Percentiles rank a stretch among this genome's conserved stretches.
Conservation (phyloP, 495 filamentous ascomycete genomes). For the Neurospora sp. region DNA sequence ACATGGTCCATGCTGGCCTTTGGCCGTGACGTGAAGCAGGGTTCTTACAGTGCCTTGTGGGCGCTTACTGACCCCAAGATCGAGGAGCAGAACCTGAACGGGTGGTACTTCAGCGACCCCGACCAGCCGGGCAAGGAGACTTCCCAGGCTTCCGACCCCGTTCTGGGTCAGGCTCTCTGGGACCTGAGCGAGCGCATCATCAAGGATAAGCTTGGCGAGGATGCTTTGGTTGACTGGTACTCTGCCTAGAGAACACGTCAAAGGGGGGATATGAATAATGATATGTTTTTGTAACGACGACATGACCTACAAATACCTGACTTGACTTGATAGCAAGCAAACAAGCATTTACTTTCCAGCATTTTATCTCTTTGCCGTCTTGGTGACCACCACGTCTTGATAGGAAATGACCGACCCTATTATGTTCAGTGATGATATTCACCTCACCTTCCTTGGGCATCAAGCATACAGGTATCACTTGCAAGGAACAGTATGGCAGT, state of each 20-base stretch:
- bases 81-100: constrained; percentile 32
- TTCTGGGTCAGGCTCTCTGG: constrained; percentile 33
- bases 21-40: constrained; percentile 31
- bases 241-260: neutral
- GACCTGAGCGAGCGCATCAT: constrained; percentile 31
- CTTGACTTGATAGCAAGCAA: neutral
- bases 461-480: neutral
- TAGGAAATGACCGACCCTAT: neutral
- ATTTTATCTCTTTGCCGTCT: neutral
- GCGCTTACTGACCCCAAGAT: constrained; percentile 32
- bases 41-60: constrained; percentile 34
- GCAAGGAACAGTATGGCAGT: neutral
- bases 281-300: neutral
- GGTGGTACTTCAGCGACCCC: constrained; percentile 31
- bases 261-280: neutral
- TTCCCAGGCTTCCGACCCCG: constrained; percentile 29
- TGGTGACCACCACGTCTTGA: neutral
- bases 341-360: neutral
- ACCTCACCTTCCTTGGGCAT: neutral
- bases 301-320: neutral
- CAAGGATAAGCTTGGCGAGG: constrained; percentile 33
- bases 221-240: constrained; percentile 29
- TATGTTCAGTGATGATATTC: neutral
- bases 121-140: constrained; percentile 24
- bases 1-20: constrained; percentile 21